A percentile compares a stretch with the other conserved stretches of the same genome.
Conservation (phyloP, 2,329 filamentous ascomycete species). For the Cordyceps tenuipes region DNA sequence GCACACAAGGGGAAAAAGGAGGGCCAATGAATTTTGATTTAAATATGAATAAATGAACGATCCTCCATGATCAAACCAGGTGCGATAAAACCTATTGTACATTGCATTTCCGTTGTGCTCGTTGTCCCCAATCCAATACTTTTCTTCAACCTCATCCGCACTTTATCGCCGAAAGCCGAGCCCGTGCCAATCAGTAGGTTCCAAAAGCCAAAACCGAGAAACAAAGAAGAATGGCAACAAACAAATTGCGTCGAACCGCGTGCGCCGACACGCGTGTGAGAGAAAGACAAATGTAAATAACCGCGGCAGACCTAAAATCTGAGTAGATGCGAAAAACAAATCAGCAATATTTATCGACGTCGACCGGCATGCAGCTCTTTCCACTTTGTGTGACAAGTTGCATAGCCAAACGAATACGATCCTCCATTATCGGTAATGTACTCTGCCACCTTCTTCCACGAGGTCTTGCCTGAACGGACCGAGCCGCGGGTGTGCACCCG, state of each 20-base stretch:
- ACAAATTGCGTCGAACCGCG: no score
- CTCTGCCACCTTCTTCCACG: slow-evolving; percentile 50
- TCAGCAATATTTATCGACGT: not conserved
- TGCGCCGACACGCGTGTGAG: no score
- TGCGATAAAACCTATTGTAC: not conserved
- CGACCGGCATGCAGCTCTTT: slow-evolving; percentile 28
- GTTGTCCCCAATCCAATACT: not conserved
- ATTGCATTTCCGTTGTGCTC: not conserved
- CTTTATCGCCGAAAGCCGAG: not conserved
- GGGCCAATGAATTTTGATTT: no score
- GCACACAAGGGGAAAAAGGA: not conserved
- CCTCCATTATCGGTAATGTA: slow-evolving; percentile 45
- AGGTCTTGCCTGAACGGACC: slow-evolving; percentile 30
- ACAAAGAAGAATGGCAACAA: not conserved
- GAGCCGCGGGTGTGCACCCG: slow-evolving; percentile 18
- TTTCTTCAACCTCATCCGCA: not conserved
- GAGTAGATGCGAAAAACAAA: not conserved
- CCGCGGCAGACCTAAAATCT: not conserved
- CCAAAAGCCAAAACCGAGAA: not conserved
- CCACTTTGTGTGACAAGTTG: slow-evolving; percentile 52
- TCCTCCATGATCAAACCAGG: not conserved
- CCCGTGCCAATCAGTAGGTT: not conserved
- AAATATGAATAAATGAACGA: not conserved
- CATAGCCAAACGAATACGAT: slow-evolving; percentile 50
- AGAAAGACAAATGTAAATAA: no score